phyloP scores from a whole-genome alignment of 2,329 filamentous ascomycete genomes.

The Leptoxyphium fumago region DNA sequence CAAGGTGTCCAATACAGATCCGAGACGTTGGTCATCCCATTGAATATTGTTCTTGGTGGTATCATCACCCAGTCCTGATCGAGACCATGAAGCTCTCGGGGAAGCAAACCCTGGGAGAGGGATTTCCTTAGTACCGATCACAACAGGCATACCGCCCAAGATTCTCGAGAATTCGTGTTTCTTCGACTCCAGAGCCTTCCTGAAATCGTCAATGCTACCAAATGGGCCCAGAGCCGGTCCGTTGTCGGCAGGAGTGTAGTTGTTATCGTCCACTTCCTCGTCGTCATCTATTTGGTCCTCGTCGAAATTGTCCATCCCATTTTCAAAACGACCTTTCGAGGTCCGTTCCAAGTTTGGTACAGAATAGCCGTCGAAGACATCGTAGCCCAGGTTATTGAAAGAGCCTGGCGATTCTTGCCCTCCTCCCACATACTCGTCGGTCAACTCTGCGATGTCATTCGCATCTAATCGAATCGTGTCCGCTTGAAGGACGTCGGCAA shows the following conservation, averaged over 20 bases:
- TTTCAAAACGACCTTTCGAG: slow-evolving; percentile 6
- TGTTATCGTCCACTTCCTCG: slow-evolving; percentile 21
- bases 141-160: slow-evolving; percentile 11
- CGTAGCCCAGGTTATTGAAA: slow-evolving; percentile 35
- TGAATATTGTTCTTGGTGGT: slow-evolving; percentile 1
- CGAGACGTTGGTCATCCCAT: slow-evolving; percentile 18
- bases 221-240: slow-evolving; percentile 1
- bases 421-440: slow-evolving; percentile 54
- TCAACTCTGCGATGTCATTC: slow-evolving; percentile 53
- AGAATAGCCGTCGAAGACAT: slow-evolving; percentile 33
- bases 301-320: slow-evolving; percentile 17
- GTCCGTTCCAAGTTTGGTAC: slow-evolving; percentile 10
- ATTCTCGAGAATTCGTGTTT: slow-evolving; percentile 8
- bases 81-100: slow-evolving; percentile 1
- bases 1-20: slow-evolving; percentile 15
- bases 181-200: slow-evolving; percentile 10
- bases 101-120: slow-evolving; percentile 1
- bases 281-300: slow-evolving; percentile 35
- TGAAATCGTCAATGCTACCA: slow-evolving; percentile 10
- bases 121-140: slow-evolving; percentile 6
- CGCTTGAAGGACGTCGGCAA: slow-evolving; percentile 47
- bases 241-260: not conserved
- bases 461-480: slow-evolving; percentile 56
- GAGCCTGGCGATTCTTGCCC: slow-evolving; percentile 32
- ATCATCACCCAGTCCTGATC: slow-evolving; percentile 2